Conservation (phyloP, 2,329 filamentous ascomycete genomes). For the Xylaria hypoxylon region DNA sequence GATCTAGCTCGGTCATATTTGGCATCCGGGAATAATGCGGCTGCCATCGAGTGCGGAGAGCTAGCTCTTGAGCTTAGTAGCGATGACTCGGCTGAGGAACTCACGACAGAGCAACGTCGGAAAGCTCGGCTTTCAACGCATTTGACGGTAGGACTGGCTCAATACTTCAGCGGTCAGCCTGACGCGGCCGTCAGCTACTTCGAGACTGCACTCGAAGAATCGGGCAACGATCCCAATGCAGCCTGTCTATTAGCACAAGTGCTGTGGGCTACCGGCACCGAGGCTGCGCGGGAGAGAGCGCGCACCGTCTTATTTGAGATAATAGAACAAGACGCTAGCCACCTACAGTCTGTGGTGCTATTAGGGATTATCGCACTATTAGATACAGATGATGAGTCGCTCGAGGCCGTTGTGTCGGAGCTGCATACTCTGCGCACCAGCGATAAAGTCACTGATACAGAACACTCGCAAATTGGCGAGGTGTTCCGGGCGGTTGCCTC, state of each 20-base stretch:
- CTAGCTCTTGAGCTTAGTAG: conserved; percentile 81
- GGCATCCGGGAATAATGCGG: conserved; percentile 71
- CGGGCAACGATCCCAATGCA: conserved; percentile 80
- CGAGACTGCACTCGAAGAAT: conserved; percentile 81
- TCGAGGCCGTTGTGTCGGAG: conserved; percentile 84
- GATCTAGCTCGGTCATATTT: conserved; percentile 89
- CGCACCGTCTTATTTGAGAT: conserved; percentile 83
- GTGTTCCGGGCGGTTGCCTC: conserved; percentile 80
- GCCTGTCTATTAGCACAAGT: conserved; percentile 91
- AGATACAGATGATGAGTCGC: conserved; percentile 80
- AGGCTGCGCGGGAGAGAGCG: conserved; percentile 79
- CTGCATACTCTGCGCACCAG: conserved; percentile 78
- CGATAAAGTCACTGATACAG: conserved; percentile 69
- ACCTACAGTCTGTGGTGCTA: conserved; percentile 83
- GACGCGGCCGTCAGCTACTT: conserved; percentile 82
- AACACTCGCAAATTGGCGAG: conserved; percentile 77
- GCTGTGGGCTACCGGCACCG: conserved; percentile 87
- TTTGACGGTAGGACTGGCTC: conserved; percentile 84
- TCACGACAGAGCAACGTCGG: conserved; percentile 72
- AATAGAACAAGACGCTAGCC: conserved; percentile 78
- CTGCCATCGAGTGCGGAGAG: conserved; percentile 83
- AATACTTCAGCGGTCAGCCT: conserved; percentile 76
- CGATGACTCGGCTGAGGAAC: conserved; percentile 75
- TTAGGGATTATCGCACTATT: conserved; percentile 86
- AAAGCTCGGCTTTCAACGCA: conserved; percentile 85